Conservation (phyloP, 352 stramenopile genomes). For the Phytopythium kandeliae region DNA sequence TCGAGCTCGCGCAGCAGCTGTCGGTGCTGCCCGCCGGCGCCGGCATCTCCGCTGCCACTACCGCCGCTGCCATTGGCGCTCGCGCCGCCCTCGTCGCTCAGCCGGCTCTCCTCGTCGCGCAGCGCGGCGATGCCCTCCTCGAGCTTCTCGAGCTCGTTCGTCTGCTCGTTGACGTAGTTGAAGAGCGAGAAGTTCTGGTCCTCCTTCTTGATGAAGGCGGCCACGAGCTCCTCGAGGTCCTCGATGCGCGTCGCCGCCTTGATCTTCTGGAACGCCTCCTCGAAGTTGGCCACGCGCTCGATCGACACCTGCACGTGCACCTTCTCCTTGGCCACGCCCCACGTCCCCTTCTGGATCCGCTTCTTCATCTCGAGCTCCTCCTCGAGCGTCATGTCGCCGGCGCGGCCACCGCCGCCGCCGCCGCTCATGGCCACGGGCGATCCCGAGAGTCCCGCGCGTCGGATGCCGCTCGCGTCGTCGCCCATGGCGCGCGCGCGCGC, state of each 20-base stretch:
- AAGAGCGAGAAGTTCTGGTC: conserved; percentile 97
- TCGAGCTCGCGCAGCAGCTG: conserved; percentile 88
- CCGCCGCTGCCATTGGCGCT: no score
- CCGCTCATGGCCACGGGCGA: conserved; percentile 12
- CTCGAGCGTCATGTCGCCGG: conserved; percentile 43
- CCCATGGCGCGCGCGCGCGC: conserved; percentile 20
- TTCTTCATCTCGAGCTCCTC: conserved; percentile 70
- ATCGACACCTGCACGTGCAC: conserved; percentile 84
- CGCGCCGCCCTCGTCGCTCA: conserved; percentile 66
- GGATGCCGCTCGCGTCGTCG: conserved; percentile 13
- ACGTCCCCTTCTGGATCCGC: conserved; percentile 71
- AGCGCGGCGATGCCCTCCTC: conserved; percentile 73
- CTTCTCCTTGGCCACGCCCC: conserved; percentile 83
- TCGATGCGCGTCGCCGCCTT: conserved; percentile 89
- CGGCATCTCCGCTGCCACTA: conserved; percentile 49
- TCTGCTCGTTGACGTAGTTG: conserved; percentile 94
- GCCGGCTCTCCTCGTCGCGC: conserved; percentile 83
- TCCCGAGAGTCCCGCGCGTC: conserved; percentile 8
- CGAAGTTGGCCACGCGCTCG: conserved; percentile 92
- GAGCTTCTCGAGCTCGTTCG: conserved; percentile 91
- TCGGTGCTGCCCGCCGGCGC: conserved; percentile 79
- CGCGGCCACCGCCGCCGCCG: conserved; percentile 4
- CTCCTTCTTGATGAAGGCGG: conserved; percentile 94
- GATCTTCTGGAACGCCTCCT: conserved; percentile 95
- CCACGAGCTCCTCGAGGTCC: conserved; percentile 91